Evolutionary conservation across 768 basidiomycete species (phyloP).

Genomic region (Collybia sordida): DNA sequence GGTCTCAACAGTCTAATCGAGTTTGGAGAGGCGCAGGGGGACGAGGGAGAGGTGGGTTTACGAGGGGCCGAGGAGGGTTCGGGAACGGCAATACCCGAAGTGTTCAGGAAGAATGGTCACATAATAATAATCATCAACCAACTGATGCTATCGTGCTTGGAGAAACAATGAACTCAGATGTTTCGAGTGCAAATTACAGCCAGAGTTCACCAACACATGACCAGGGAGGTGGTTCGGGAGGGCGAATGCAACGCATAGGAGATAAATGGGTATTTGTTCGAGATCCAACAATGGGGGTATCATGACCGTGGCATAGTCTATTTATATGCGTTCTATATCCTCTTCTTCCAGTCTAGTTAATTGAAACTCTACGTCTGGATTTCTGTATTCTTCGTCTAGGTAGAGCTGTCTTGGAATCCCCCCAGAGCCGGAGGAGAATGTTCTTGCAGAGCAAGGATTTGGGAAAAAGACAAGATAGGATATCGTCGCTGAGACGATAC

Average conservation of each 20-base stretch:
- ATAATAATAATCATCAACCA: constrained; percentile 29
- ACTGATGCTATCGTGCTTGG: constrained; percentile 65
- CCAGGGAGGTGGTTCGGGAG: constrained; percentile 31
- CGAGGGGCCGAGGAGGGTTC: constrained; percentile 39
- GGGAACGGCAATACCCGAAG: constrained; percentile 50
- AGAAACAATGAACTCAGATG: constrained; percentile 30
- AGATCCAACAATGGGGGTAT: constrained; percentile 30
- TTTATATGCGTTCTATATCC: constrained; percentile 37
- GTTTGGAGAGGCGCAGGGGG: constrained; percentile 31
- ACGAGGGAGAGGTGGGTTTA: constrained; percentile 32
- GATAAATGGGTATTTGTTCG: constrained; percentile 75
- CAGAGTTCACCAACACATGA: constrained; percentile 5
- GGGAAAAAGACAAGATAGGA: constrained; percentile 68
- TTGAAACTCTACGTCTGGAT: constrained; percentile 42
- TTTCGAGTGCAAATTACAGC: constrained; percentile 10
- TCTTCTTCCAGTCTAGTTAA: constrained; percentile 43
- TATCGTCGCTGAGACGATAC: constrained; percentile 45
- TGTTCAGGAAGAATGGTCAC: constrained; percentile 33
- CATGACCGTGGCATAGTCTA: constrained; percentile 20
- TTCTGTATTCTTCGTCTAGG: constrained; percentile 19
- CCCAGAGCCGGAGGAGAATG: constrained; percentile 27
- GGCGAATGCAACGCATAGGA: constrained; percentile 68
- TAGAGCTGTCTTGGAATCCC: constrained; percentile 46
- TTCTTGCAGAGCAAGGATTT: constrained; percentile 49
- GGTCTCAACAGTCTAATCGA: constrained; percentile 16